Evolutionary conservation across 345 rosid species (phyloP).

Genomic region (Raphanus sativus): DNA sequence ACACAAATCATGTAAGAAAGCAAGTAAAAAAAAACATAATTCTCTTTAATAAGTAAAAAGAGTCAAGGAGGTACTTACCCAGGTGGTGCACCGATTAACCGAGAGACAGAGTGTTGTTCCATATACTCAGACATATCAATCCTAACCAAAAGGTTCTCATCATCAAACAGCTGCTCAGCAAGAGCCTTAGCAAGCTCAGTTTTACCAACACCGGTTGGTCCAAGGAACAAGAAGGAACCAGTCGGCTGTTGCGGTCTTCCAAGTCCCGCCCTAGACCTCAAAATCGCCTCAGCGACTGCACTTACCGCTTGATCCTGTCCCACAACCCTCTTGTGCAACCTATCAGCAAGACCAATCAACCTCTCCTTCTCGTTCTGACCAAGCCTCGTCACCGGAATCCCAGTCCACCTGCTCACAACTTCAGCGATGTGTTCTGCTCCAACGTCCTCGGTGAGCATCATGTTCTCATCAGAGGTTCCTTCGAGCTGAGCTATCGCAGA

Average conservation of each 20-base stretch:
- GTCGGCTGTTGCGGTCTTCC: slow-evolving; percentile 98
- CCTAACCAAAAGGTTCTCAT: slow-evolving; percentile 71
- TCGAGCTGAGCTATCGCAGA: slow-evolving; percentile 66
- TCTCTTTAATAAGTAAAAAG: background rate
- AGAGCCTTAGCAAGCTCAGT: slow-evolving; percentile 94
- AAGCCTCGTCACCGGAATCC: slow-evolving; percentile 83
- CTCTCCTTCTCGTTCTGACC: slow-evolving; percentile 85
- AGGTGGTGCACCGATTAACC: slow-evolving; percentile 88
- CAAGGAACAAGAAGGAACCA: slow-evolving; percentile 85
- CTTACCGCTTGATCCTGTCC: slow-evolving; percentile 81
- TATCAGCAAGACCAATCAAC: slow-evolving; percentile 71
- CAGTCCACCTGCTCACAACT: slow-evolving; percentile 95
- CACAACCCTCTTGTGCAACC: slow-evolving; percentile 79
- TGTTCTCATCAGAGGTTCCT: slow-evolving; percentile 59
- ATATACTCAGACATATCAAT: slow-evolving; percentile 88
- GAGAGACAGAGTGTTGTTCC: slow-evolving; percentile 84
- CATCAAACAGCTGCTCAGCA: slow-evolving; percentile 88
- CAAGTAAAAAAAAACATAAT: too few relatives aligned
- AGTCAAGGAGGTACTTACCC: slow-evolving; percentile 47
- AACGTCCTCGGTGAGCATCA: slow-evolving; percentile 82
- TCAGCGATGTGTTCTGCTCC: slow-evolving; percentile 92
- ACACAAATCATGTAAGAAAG: background rate
- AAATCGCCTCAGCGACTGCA: slow-evolving; percentile 81
- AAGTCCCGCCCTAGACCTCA: slow-evolving; percentile 83
- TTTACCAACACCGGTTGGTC: slow-evolving; percentile 96